Conservation (phyloP, 805 yeast genomes). For the Kodamaea lidongshanica region DNA sequence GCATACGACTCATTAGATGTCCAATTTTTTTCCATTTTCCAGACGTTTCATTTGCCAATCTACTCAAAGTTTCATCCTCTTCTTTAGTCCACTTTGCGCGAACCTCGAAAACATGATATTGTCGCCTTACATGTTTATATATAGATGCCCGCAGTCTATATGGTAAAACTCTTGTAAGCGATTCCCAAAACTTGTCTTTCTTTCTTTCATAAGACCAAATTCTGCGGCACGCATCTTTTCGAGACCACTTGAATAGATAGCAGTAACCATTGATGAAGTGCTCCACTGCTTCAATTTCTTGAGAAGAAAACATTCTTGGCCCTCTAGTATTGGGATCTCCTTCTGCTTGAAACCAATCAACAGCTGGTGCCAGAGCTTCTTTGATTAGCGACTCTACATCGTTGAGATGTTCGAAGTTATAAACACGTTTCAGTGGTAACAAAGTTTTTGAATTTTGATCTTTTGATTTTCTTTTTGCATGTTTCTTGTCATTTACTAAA, state of each 20-base stretch:
- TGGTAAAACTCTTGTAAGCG: slow-evolving; percentile 71
- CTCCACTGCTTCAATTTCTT: slow-evolving; percentile 68
- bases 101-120: slow-evolving; percentile 79
- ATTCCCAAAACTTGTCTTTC: slow-evolving; percentile 88
- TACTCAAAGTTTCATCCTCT: slow-evolving; percentile 66
- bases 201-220: slow-evolving; percentile 83
- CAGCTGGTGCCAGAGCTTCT: slow-evolving; percentile 31
- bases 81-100: slow-evolving; percentile 87
- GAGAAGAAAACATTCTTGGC: slow-evolving; percentile 47
- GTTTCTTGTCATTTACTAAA: too few relatives aligned
- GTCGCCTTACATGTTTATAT: slow-evolving; percentile 87
- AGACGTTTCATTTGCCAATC: slow-evolving; percentile 57
- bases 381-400: slow-evolving; percentile 29
- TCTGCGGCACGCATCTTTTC: slow-evolving; percentile 70
- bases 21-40: slow-evolving; percentile 92
- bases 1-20: slow-evolving; percentile 78
- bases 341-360: slow-evolving; percentile 30
- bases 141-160: slow-evolving; percentile 82
- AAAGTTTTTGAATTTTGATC: slow-evolving; percentile 1
- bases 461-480: slow-evolving; percentile 6
- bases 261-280: slow-evolving; percentile 67
- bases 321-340: slow-evolving; percentile 21
- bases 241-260: slow-evolving; percentile 51
- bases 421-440: slow-evolving; percentile 4
- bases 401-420: slow-evolving; percentile 21